Conservation (phyloP, 176 grass and related monocot genomes). For the Elaeis guineensis region DNA sequence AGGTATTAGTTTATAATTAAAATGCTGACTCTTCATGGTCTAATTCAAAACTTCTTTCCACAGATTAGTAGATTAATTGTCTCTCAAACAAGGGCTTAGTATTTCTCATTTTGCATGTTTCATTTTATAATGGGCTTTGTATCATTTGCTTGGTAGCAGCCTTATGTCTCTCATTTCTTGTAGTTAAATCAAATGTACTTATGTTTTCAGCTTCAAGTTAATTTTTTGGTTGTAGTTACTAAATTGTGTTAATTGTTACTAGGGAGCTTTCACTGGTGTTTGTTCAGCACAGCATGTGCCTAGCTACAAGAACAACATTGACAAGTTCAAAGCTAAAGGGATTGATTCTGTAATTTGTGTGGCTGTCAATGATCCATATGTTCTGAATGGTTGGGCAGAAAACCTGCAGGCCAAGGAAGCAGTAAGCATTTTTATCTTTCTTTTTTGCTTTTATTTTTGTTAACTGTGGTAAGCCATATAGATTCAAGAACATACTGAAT, state of each 20-base stretch:
- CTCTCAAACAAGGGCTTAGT: too few species aligned
- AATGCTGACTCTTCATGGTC: too few species aligned
- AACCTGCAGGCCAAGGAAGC: constrained; percentile 73
- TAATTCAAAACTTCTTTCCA: too few species aligned
- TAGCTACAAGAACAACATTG: constrained; percentile 91
- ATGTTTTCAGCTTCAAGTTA: too few species aligned
- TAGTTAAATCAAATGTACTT: too few species aligned
- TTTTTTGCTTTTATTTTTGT: constrained; percentile 3
- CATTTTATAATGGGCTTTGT: too few species aligned
- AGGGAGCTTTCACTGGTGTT: constrained; percentile 91
- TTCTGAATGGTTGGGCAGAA: constrained; percentile 89
- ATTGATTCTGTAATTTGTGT: constrained; percentile 92
- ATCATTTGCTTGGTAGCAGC: too few species aligned
- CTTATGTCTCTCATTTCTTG: too few species aligned
- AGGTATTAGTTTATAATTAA: too few species aligned
- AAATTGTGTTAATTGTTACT: constrained; percentile 10
- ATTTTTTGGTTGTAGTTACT: background rate
- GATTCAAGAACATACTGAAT: too few species aligned
- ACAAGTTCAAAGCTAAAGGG: constrained; percentile 90
- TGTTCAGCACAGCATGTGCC: constrained; percentile 81
- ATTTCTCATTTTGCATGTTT: too few species aligned
- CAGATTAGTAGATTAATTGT: too few species aligned
- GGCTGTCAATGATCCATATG: constrained; percentile 87
- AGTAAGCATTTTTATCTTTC: constrained; percentile 31
- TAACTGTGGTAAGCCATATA: background rate